Percentiles rank a stretch among this genome's conserved stretches.
Evolutionary conservation across 148 eudicot genomes (phyloP).

Genomic region (Persicaria maculosa): DNA sequence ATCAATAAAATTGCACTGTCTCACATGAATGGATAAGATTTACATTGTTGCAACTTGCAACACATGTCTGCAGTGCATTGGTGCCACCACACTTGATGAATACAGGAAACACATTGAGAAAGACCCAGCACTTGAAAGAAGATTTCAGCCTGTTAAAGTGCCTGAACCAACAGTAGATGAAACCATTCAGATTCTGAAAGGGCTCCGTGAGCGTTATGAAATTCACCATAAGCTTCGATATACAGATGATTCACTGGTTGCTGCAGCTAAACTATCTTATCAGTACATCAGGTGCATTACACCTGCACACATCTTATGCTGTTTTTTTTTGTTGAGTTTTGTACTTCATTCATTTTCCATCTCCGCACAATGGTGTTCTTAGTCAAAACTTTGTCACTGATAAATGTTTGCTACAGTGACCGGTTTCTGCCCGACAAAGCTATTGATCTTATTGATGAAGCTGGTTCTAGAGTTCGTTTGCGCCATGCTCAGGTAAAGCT

Average conservation of each 20-base stretch:
- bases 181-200: constrained; percentile 76
- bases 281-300: constrained; percentile 17
- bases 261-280: constrained; percentile 21
- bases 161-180: constrained; percentile 96
- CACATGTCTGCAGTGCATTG: constrained; percentile 60
- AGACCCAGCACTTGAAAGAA: constrained; percentile 95
- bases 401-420: constrained; percentile 12
- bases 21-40: neutral
- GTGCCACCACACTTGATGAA: constrained; percentile 95
- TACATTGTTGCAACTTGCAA: neutral
- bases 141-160: constrained; percentile 92
- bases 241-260: constrained; percentile 19
- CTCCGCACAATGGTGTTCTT: neutral
- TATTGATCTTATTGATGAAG: constrained; percentile 27
- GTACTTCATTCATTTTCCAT: neutral
- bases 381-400: neutral
- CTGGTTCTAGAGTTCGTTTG: constrained; percentile 16
- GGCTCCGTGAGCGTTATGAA: constrained; percentile 89
- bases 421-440: constrained; percentile 24
- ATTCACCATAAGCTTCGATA: constrained; percentile 29
- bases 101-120: constrained; percentile 94
- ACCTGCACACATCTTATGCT: neutral
- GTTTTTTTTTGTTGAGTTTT: neutral
- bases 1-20: neutral
- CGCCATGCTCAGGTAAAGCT: constrained; percentile 26